phyloP scores from a whole-genome alignment of 768 basidiomycete species.

The Tubosaeta sp. region DNA sequence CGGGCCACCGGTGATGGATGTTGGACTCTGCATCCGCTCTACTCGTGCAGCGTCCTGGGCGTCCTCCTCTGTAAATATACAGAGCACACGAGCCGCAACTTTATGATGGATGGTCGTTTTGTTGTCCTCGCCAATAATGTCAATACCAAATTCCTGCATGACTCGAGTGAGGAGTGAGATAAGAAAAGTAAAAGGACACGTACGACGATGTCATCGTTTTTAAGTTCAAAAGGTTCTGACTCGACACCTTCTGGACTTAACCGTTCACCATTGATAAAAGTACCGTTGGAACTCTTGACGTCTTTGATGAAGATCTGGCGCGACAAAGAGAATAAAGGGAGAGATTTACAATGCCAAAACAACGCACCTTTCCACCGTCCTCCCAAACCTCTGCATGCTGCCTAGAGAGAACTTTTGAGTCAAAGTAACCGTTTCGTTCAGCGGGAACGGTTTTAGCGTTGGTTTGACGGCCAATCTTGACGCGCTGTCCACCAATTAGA shows the following conservation, averaged over 20 bases:
- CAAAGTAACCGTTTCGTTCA: conserved; percentile 95
- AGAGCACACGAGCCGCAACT: conserved; percentile 91
- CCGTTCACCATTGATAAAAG: conserved; percentile 95
- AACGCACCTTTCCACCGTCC: conserved; percentile 74
- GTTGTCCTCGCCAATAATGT: conserved; percentile 98
- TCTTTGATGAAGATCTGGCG: conserved; percentile 96
- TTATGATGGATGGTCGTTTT: conserved; percentile 98
- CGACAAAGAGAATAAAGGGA: conserved; percentile 8
- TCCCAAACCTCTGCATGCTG: conserved; percentile 99
- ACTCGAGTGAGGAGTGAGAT: conserved; percentile 5
- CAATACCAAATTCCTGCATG: conserved; percentile 93
- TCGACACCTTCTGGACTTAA: conserved; percentile 87
- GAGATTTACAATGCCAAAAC: neutral
- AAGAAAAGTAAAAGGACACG: conserved; percentile 29
- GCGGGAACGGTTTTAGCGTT: conserved; percentile 92
- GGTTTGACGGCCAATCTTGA: conserved; percentile 94
- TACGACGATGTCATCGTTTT: conserved; percentile 94
- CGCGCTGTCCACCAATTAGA: conserved; percentile 58
- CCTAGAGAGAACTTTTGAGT: conserved; percentile 89
- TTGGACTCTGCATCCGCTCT: conserved; percentile 57
- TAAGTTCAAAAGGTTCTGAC: conserved; percentile 89
- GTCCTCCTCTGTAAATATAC: conserved; percentile 85
- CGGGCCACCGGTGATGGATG: conserved; percentile 23
- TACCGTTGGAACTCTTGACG: conserved; percentile 96
- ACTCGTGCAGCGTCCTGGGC: conserved; percentile 67